Conservation (phyloP, 78 protist species). For the Dictyostelium brefeldianum region DNA sequence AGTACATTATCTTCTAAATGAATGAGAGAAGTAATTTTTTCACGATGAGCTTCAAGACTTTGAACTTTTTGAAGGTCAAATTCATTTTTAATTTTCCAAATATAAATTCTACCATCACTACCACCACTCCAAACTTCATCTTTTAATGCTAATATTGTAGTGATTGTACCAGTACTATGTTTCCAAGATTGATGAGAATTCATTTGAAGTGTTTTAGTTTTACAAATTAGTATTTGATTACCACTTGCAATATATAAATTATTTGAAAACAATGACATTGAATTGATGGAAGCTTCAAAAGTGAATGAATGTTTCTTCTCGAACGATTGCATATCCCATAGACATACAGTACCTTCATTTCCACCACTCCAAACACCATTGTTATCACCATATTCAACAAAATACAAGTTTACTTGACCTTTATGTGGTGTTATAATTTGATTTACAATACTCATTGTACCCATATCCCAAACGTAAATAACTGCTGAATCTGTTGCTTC, state of each 20-base stretch:
- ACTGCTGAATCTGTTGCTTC: constrained; percentile 19
- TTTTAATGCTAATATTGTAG: constrained; percentile 28
- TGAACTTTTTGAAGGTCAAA: constrained; percentile 14
- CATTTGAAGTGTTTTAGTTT: constrained; percentile 30
- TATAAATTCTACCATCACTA: constrained; percentile 57
- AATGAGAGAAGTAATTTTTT: constrained; percentile 34
- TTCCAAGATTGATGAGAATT: constrained; percentile 32
- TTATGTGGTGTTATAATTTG: constrained; percentile 35
- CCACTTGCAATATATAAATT: constrained; percentile 18
- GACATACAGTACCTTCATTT: constrained; percentile 5
- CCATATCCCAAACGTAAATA: constrained; percentile 73
- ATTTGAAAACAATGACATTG: not conserved
- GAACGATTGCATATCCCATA: constrained; percentile 55
- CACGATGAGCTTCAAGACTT: constrained; percentile 57
- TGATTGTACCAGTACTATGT: constrained; percentile 46
- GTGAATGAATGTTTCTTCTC: constrained; percentile 2
- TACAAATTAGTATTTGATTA: constrained; percentile 34
- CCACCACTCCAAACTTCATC: constrained; percentile 80
- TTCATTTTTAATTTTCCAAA: constrained; percentile 72
- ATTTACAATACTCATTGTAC: constrained; percentile 48
- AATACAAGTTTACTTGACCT: not conserved
- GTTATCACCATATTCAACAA: not conserved
- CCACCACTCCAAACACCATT: constrained; percentile 42
- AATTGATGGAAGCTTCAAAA: not conserved
- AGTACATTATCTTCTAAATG: constrained; percentile 51